Conservation (phyloP, 2,329 filamentous ascomycete genomes). For the Daldinia sp. region DNA sequence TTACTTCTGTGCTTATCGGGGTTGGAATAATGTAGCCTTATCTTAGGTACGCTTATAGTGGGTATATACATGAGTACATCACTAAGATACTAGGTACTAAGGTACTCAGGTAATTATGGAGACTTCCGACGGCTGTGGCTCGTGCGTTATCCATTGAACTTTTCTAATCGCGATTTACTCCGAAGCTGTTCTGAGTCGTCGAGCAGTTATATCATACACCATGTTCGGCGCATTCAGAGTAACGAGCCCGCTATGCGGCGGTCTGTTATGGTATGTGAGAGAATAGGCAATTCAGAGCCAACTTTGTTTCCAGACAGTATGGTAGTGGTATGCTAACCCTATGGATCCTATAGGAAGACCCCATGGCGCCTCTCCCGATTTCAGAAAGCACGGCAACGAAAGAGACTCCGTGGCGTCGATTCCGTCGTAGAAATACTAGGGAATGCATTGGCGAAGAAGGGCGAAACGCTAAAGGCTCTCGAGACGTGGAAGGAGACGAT, state of each 20-base stretch:
- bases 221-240: slow-evolving; percentile 91
- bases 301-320: not conserved
- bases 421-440: slow-evolving; percentile 86
- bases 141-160: slow-evolving; percentile 36
- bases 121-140: slow-evolving; percentile 21
- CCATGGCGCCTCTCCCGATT: slow-evolving; percentile 94
- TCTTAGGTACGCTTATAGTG: not conserved
- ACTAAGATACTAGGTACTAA: slow-evolving; percentile 16
- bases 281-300: not conserved
- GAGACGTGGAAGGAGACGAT: slow-evolving; percentile 95
- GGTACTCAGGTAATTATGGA: not conserved
- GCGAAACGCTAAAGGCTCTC: slow-evolving; percentile 79
- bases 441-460: slow-evolving; percentile 78
- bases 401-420: slow-evolving; percentile 87
- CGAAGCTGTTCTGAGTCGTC: slow-evolving; percentile 17
- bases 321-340: slow-evolving; percentile 23
- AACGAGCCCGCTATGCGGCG: slow-evolving; percentile 80
- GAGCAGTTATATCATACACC: slow-evolving; percentile 48
- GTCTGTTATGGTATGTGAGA: slow-evolving; percentile 79
- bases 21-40: not conserved
- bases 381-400: slow-evolving; percentile 89
- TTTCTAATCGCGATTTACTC: slow-evolving; percentile 32
- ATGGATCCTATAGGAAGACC: slow-evolving; percentile 75
- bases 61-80: too few relatives aligned
- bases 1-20: not conserved